Conservation (phyloP, 192 early-diverging fungal genomes). For the Gonapodya sp. region DNA sequence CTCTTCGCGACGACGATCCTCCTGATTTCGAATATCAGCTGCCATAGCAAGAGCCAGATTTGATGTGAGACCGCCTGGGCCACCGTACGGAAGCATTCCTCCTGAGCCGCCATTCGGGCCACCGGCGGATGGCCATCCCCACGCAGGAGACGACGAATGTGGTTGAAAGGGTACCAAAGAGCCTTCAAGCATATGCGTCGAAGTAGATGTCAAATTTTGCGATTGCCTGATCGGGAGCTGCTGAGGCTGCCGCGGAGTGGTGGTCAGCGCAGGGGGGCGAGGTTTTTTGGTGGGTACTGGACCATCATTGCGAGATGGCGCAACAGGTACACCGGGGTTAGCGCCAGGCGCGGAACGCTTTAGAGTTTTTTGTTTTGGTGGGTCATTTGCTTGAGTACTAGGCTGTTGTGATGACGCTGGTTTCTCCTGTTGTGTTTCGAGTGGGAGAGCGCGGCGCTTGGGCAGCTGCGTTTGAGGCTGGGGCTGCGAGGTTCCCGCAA, state of each 20-base stretch:
- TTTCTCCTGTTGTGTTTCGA: too few relatives aligned
- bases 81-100: neutral
- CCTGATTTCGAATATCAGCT: neutral
- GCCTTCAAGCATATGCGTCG: too few relatives aligned
- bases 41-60: neutral
- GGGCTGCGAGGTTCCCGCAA: neutral
- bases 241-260: too few relatives aligned
- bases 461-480: neutral
- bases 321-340: neutral
- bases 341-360: neutral
- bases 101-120: too few relatives aligned
- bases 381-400: too few relatives aligned
- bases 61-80: neutral
- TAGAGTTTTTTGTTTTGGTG: neutral
- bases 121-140: neutral
- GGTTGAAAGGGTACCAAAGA: neutral
- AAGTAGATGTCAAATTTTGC: too few relatives aligned
- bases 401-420: too few relatives aligned
- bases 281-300: neutral
- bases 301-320: neutral
- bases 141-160: neutral
- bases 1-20: neutral
- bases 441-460: too few relatives aligned
- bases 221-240: too few relatives aligned
- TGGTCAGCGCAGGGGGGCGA: neutral